Conservation (phyloP, 2,329 filamentous ascomycete genomes). For the Sporothrix protearum region DNA sequence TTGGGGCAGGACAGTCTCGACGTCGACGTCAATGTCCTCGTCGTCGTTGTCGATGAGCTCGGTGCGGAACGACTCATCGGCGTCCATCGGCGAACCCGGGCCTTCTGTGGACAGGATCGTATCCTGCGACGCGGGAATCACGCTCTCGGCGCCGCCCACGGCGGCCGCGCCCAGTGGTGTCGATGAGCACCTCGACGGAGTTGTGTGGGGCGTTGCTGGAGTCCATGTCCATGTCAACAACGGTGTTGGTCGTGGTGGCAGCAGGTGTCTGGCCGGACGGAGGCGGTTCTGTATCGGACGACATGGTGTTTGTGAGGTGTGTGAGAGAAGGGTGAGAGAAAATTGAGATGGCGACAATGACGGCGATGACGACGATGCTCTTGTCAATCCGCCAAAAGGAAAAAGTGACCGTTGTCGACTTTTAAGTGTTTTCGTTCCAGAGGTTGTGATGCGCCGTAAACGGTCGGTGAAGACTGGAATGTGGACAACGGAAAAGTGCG, state of each 20-base stretch:
- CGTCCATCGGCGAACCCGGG: constrained; percentile 51
- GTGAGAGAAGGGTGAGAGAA: not conserved
- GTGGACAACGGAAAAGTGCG: not conserved
- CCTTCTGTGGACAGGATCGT: constrained; percentile 58
- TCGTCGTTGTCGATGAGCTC: constrained; percentile 49
- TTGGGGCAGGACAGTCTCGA: constrained; percentile 36
- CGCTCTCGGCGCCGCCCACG: constrained; percentile 22
- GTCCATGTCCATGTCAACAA: constrained; percentile 22
- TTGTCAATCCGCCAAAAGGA: not conserved
- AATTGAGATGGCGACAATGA: not conserved
- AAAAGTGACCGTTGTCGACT: not conserved
- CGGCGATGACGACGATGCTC: not conserved
- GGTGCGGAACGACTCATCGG: constrained; percentile 48
- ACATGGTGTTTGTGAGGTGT: constrained; percentile 1
- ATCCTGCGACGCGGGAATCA: constrained; percentile 45
- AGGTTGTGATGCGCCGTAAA: not conserved
- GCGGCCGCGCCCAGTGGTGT: constrained; percentile 34
- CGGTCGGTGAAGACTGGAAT: constrained; percentile 16
- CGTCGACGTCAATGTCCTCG: constrained; percentile 42
- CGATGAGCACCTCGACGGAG: constrained; percentile 35
- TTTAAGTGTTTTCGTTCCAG: constrained; percentile 10
- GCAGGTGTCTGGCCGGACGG: constrained; percentile 35
- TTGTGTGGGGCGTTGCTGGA: constrained; percentile 22
- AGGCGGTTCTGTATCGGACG: constrained; percentile 37
- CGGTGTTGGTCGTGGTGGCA: not conserved